Base-by-base conservation (phyloP, 306 rosid species). In the Prunus dulcis region DNA sequence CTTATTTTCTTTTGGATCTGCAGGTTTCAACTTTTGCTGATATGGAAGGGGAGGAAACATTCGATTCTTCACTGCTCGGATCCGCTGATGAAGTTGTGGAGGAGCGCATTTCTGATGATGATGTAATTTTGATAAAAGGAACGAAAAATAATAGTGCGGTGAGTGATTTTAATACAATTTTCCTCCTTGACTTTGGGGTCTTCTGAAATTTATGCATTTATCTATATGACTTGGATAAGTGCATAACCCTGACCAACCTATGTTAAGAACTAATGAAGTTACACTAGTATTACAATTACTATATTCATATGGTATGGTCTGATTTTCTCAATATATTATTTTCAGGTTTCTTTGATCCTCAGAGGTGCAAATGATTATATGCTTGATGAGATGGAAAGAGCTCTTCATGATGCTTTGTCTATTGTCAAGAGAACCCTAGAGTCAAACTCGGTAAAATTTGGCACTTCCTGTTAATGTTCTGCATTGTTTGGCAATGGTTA, bases 361-460 rank as follows among this genome's bases (percentile, higher is more conserved):
- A 82, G 98, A 85, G 98, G 98, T 74, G 98, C 98, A 20, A 95
- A 95, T 82, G 98, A 95, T 85, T 92, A 90, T 74, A 92, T 95
- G 98, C 96, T 95, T 74, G 97, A 95, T 60, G 98, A 95, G 90
- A 95, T 95, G 98, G 98, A 95, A 60, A 92, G 98, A 86, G 88
- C 97, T 79, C 84, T 95, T 76, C 97, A 95, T 82, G 97, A 95
- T 84, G 91, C 99, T 19, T 75, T 95, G 77, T 95, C 88, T 45
- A 92, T 90, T 76, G 97, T 95, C 80, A 95, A 95, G 86, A 90
- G 99, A 85, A 91, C 99, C 45, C 93, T 95, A 9, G 99, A 95
- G 81, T 95, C 99, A 46, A 95, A 92, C 80, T 89, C 73, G 87
- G 99, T 94, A 90, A 65, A 71, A 64, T 63, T 75, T 69, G 58